phyloP scores from a whole-genome alignment of 495 filamentous ascomycete species.

The Annulohypoxylon stygium region DNA sequence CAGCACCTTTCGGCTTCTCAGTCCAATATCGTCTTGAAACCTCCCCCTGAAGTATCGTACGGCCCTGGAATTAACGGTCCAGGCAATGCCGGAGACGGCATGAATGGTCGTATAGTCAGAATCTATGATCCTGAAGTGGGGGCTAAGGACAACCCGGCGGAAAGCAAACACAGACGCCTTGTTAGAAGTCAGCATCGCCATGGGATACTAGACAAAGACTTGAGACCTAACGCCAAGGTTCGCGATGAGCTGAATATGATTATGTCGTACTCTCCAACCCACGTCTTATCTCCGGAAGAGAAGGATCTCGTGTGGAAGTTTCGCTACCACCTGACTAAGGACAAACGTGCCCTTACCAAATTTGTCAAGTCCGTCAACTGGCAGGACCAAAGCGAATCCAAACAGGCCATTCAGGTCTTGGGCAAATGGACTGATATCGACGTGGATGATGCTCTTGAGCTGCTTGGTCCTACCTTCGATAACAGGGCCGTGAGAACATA shows the following conservation, averaged over 20 bases:
- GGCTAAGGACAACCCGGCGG: constrained; percentile 88
- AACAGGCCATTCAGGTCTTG: constrained; percentile 89
- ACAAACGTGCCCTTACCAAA: constrained; percentile 95
- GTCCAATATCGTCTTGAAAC: constrained; percentile 77
- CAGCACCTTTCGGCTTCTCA: constrained; percentile 71
- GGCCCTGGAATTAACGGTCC: constrained; percentile 83
- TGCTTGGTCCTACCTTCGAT: constrained; percentile 91
- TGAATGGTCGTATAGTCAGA: constrained; percentile 72
- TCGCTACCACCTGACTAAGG: constrained; percentile 88
- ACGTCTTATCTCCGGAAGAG: constrained; percentile 86
- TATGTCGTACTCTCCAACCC: constrained; percentile 92
- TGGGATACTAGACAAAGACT: constrained; percentile 89
- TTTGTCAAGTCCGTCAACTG: constrained; percentile 98
- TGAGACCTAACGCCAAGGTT: constrained; percentile 96
- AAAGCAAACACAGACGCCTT: constrained; percentile 92
- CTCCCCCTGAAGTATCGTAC: constrained; percentile 83
- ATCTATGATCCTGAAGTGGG: constrained; percentile 97
- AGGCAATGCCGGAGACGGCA: constrained; percentile 64
- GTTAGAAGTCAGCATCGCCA: constrained; percentile 91
- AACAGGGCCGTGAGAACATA: constrained; percentile 90
- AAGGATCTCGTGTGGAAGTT: constrained; percentile 98
- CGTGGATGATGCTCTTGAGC: constrained; percentile 94
- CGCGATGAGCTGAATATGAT: constrained; percentile 93
- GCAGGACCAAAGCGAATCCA: constrained; percentile 86
- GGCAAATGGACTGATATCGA: constrained; percentile 97